Conservation (phyloP, 495 filamentous ascomycete species). For the Xylona heveae region DNA sequence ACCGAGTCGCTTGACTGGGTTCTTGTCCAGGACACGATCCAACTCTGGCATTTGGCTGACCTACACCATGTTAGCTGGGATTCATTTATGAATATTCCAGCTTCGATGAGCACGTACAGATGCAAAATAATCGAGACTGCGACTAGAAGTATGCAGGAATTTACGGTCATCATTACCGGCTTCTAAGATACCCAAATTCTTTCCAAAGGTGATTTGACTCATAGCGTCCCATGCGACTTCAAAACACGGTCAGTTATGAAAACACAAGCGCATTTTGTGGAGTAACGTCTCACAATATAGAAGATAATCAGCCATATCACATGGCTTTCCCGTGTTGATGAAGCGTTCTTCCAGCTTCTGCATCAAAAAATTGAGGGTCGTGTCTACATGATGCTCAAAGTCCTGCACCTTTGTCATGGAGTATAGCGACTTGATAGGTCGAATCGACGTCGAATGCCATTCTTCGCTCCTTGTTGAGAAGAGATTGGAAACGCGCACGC, state of each 20-base stretch:
- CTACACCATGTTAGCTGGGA: constrained; percentile 1
- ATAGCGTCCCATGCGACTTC: constrained; percentile 20
- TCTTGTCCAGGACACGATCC: constrained; percentile 11
- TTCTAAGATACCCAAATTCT: constrained; percentile 13
- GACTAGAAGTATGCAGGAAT: constrained; percentile 10
- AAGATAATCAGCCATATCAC: constrained; percentile 11
- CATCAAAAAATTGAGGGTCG: constrained; percentile 11
- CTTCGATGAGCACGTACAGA: constrained; percentile 7
- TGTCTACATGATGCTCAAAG: constrained; percentile 12
- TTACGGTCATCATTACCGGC: constrained; percentile 6
- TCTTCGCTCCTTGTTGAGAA: constrained; percentile 14
- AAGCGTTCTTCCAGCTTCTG: constrained; percentile 11
- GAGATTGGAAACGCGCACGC: constrained; percentile 11
- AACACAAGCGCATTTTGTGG: too few relatives aligned
- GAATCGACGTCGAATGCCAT: constrained; percentile 14
- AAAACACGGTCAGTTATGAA: too few relatives aligned
- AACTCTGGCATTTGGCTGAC: constrained; percentile 11
- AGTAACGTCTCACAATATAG: constrained; percentile 7
- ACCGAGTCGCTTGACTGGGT: constrained; percentile 10
- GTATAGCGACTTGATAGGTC: constrained; percentile 12
- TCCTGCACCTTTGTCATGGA: constrained; percentile 15
- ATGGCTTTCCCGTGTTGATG: constrained; percentile 5
- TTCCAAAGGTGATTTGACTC: constrained; percentile 16
- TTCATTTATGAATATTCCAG: too few relatives aligned
- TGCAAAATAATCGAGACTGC: constrained; percentile 17